These are phyloP conservation scores for Tubosaeta sp. DNA, from an alignment of 768 basidiomycete species.

Conservation along the genomic window DNA sequence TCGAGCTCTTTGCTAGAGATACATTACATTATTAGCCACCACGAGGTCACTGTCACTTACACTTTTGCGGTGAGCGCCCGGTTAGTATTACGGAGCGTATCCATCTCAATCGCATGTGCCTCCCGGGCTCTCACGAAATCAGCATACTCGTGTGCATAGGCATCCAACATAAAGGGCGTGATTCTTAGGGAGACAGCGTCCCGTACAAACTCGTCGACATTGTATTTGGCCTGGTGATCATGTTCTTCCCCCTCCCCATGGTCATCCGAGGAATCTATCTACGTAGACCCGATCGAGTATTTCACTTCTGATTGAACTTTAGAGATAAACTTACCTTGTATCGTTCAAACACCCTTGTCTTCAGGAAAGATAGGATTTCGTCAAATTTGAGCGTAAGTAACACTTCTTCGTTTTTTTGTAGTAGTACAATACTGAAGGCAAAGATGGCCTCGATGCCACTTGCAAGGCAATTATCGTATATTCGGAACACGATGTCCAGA, in stretches of 20 bases:
- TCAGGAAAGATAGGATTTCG: constrained; percentile 81
- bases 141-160: constrained; percentile 84
- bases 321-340: constrained; percentile 50
- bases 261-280: constrained; percentile 30
- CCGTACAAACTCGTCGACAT: constrained; percentile 78
- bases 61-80: constrained; percentile 71
- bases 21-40: constrained; percentile 1
- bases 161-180: constrained; percentile 94
- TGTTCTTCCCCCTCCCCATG: constrained; percentile 22
- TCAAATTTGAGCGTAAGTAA: constrained; percentile 86
- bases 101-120: constrained; percentile 81
- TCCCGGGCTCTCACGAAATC: constrained; percentile 74
- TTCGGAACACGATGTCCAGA: constrained; percentile 88
- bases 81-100: constrained; percentile 77
- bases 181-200: constrained; percentile 84
- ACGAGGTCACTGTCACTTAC: constrained; percentile 43
- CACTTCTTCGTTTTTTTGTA: constrained; percentile 82
- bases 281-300: neutral
- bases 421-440: constrained; percentile 82
- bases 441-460: constrained; percentile 98
- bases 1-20: constrained; percentile 73
- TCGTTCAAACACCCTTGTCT: constrained; percentile 73
- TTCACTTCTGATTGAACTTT: neutral
- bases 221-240: constrained; percentile 40
- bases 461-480: constrained; percentile 94